phyloP scores from a whole-genome alignment of 805 yeast genomes.

The Zygotorulaspora danielsina region DNA sequence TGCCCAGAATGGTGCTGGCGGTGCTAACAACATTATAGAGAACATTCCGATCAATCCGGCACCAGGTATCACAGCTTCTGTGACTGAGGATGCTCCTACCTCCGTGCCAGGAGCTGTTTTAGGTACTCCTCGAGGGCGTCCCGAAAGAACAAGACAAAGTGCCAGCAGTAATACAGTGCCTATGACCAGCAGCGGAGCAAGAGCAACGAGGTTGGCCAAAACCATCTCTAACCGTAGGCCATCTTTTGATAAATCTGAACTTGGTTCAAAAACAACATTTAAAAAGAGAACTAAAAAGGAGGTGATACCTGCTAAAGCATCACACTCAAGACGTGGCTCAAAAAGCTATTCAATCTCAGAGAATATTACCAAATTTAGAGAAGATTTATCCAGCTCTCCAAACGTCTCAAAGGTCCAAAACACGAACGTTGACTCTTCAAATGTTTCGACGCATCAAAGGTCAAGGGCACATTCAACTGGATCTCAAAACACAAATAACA shows the following conservation, averaged over 20 bases:
- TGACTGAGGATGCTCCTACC: too few species aligned
- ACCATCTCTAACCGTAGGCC: not conserved
- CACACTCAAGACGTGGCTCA: conserved; percentile 16
- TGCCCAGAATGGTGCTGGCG: conserved; percentile 5
- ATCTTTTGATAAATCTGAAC: not conserved
- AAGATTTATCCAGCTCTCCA: not conserved
- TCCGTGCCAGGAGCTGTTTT: not conserved
- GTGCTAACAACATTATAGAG: conserved; percentile 4
- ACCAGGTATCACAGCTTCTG: not conserved
- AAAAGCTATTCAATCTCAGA: conserved; percentile 32
- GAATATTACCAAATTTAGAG: conserved; percentile 5
- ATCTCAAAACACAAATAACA: conserved; percentile 11
- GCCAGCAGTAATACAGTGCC: conserved; percentile 1
- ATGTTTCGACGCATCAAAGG: conserved; percentile 16
- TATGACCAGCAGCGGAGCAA: conserved; percentile 4
- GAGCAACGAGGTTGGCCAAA: not conserved
- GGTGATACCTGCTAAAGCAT: conserved; percentile 1
- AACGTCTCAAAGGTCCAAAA: conserved; percentile 1
- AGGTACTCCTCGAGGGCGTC: too few species aligned
- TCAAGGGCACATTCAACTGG: conserved; percentile 22
- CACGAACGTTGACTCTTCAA: not conserved
- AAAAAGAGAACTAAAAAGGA: not conserved
- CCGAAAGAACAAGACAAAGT: not conserved
- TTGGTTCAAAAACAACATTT: not conserved
- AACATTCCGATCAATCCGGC: not conserved